A percentile compares a stretch with the other conserved stretches of the same genome.
Conservation (phyloP, 2,329 filamentous ascomycete species). For the Hymenoscyphus fructigenus region DNA sequence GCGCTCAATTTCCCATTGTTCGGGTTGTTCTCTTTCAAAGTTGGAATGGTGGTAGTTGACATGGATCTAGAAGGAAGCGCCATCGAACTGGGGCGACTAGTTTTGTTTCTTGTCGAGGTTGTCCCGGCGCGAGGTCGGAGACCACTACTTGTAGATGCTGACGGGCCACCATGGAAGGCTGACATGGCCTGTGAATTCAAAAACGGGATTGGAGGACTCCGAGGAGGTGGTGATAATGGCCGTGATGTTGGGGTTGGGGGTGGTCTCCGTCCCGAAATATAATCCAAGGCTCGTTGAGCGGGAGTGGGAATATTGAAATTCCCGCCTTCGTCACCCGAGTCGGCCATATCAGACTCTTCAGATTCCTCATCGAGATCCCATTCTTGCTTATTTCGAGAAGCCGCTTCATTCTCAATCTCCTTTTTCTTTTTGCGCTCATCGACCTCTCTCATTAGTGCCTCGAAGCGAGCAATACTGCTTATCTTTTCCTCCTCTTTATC, state of each 20-base stretch:
- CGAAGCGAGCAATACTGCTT: constrained; percentile 63
- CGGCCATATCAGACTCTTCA: constrained; percentile 39
- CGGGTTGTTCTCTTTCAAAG: constrained; percentile 22
- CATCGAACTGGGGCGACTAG: constrained; percentile 31
- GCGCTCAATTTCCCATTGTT: constrained; percentile 21
- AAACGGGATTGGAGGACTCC: constrained; percentile 30
- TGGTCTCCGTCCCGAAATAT: constrained; percentile 34
- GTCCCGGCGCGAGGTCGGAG: constrained; percentile 31
- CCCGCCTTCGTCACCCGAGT: constrained; percentile 39
- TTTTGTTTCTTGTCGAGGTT: constrained; percentile 20
- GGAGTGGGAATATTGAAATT: constrained; percentile 33
- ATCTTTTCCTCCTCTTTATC: constrained; percentile 58
- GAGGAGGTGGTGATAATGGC: constrained; percentile 27
- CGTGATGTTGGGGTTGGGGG: constrained; percentile 21
- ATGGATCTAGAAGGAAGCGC: constrained; percentile 32
- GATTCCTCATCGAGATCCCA: constrained; percentile 38
- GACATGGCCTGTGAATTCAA: constrained; percentile 34
- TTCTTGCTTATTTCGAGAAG: constrained; percentile 27
- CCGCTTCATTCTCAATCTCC: constrained; percentile 8
- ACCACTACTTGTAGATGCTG: constrained; percentile 9
- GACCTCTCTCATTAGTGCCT: constrained; percentile 62
- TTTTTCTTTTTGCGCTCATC: constrained; percentile 46
- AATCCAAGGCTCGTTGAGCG: constrained; percentile 36
- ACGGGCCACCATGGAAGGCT: constrained; percentile 28
- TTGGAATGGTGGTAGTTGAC: constrained; percentile 27